Conservation (phyloP, 2,329 filamentous ascomycete species). For the Curvularia lunata region DNA sequence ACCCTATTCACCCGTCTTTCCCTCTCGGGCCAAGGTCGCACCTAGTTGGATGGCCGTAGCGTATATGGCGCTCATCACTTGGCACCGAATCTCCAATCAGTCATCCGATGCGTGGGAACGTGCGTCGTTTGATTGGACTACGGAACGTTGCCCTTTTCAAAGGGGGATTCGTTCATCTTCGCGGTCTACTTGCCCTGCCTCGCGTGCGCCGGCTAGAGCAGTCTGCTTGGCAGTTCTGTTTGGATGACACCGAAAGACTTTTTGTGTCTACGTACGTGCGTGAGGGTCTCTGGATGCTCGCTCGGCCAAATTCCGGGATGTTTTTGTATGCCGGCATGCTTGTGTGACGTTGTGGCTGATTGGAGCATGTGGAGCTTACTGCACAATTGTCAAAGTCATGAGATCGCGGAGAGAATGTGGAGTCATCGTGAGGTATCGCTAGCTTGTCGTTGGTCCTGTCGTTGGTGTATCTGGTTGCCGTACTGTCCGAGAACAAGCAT, state of each 20-base stretch:
- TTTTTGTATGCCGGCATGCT: neutral
- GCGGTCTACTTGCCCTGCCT: slow-evolving; percentile 11
- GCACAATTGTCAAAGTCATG: slow-evolving; percentile 12
- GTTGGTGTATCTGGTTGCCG: slow-evolving; percentile 12
- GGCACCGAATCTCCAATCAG: slow-evolving; percentile 23
- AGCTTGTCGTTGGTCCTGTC: slow-evolving; percentile 11
- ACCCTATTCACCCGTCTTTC: slow-evolving; percentile 26
- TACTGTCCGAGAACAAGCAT: slow-evolving; percentile 13
- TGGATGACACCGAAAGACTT: neutral
- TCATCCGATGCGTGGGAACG: slow-evolving; percentile 14
- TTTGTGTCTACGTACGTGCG: neutral
- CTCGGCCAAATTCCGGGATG: slow-evolving; percentile 14
- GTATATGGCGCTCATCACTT: slow-evolving; percentile 10
- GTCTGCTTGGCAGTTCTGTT: slow-evolving; percentile 6
- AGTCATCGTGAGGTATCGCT: slow-evolving; percentile 22
- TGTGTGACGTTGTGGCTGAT: slow-evolving; percentile 11
- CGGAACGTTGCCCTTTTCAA: slow-evolving; percentile 7
- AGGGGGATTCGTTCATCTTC: slow-evolving; percentile 4
- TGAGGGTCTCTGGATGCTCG: slow-evolving; percentile 13
- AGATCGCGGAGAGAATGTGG: slow-evolving; percentile 18
- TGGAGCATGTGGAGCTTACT: neutral
- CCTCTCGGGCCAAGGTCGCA: slow-evolving; percentile 21
- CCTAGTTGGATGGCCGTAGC: slow-evolving; percentile 11
- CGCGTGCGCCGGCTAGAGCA: slow-evolving; percentile 20
- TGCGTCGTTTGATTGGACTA: slow-evolving; percentile 28